Conservation (phyloP, 1,139 yeast species). For the Wickerhamiella infanticola region DNA sequence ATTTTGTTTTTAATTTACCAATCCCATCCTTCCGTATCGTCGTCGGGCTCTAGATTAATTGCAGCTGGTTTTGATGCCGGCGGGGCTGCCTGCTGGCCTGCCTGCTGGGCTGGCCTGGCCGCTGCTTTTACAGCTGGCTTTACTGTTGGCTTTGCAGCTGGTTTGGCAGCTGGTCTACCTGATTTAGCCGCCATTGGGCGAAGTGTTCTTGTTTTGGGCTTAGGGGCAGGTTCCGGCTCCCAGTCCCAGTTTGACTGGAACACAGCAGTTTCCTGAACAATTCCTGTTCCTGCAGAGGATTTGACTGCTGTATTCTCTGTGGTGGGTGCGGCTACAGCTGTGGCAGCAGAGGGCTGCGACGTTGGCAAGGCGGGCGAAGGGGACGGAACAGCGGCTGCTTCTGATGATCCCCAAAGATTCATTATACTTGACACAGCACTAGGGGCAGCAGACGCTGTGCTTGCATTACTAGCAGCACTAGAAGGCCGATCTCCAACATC, state of each 20-base stretch:
- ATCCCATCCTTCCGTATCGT: constrained; percentile 12
- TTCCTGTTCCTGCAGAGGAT: neutral
- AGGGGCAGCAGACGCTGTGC: neutral
- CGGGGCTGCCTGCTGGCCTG: neutral
- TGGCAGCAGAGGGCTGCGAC: neutral
- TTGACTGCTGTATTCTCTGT: neutral
- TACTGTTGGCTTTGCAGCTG: neutral
- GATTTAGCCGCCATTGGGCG: neutral
- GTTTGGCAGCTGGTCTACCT: neutral
- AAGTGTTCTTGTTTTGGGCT: neutral
- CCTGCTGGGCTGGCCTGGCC: neutral
- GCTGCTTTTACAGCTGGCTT: neutral
- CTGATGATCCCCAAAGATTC: neutral
- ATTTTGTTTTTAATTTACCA: constrained; percentile 5
- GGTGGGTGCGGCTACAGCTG: neutral
- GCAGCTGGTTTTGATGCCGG: neutral
- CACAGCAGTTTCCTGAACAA: constrained; percentile 3
- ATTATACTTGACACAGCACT: neutral
- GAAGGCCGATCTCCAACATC: constrained; percentile 2
- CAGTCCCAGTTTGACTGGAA: constrained; percentile 5
- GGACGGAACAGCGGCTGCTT: neutral
- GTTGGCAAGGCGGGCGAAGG: neutral
- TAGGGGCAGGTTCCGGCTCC: neutral
- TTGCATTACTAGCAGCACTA: neutral
- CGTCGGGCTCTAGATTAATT: constrained; percentile 5